Evolutionary conservation across 805 yeast genomes (phyloP), one percentile per base, ranked within the genome.

Genomic region (Candida verbasci): DNA sequence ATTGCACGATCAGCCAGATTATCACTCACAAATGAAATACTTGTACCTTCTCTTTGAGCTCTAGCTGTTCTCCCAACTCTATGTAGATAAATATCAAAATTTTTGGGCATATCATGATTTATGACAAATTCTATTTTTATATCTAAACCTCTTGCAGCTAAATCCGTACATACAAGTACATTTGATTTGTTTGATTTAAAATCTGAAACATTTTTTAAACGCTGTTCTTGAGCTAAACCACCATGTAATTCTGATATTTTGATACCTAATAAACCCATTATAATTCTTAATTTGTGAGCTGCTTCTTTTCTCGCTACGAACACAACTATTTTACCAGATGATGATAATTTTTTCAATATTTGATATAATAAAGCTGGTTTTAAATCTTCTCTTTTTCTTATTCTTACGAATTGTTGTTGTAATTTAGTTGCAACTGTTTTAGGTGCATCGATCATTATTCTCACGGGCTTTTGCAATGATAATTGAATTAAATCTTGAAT

Each of bases 61-160:
- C 99, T 86, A 8, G 99, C 99, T 38, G 97, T 93, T 74, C 98
- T 86, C 64, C 98, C 98, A 42, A 93, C 96, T 71, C 98, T 84
- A 65, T 93, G 98, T 52, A 93, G 70, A 60, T 93, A 93, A 25
- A 91, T 76, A 47, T 93, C 98, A 52, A 85, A 82, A 21, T 85
- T 72, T 58, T 86, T 86, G 34, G 98, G 98, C 94, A 93, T 86
- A 55, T 93, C 98, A 60, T 73, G 93, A 63, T 93, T 93, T 53
- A 93, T 76, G 31, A 93, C 99, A 41, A 83, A 80, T 58, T 89
- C 97, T 57, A 93, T 89, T 63, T 91, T 91, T 54, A 93, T 93
- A 83, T 93, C 99, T 56, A 93, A 74, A 74, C 99, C 99, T 78
- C 99, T 85, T 20, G 98, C 91, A 2, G 98, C 98, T 59, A 93